A percentile compares a stretch with the other conserved stretches of the same genome.
These are phyloP conservation scores for Hypsizygus marmoreus DNA, from an alignment of 768 basidiomycete genomes.

Conservation along the genomic window DNA sequence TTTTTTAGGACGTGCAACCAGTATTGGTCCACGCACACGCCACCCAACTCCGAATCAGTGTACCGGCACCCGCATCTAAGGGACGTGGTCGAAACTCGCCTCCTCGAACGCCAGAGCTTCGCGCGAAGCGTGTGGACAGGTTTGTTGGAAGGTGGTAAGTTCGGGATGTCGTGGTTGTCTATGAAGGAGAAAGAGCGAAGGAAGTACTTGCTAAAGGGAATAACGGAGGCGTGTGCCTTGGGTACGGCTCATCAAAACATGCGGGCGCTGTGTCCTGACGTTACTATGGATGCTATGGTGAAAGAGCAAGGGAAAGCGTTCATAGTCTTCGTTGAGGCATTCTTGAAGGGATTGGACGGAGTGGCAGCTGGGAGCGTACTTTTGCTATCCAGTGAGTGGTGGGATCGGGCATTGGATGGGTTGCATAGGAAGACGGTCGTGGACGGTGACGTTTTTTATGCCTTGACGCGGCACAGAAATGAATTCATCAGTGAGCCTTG, in stretches of 20 bases:
- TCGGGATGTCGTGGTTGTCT: conserved; percentile 18
- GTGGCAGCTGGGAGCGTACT: conserved; percentile 7
- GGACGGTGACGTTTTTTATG: conserved; percentile 3
- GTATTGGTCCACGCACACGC: too few relatives aligned
- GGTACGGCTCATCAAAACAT: conserved; percentile 6
- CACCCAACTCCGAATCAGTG: neutral
- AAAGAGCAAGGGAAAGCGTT: conserved; percentile 5
- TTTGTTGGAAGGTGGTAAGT: conserved; percentile 3
- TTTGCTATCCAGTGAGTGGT: conserved; percentile 18
- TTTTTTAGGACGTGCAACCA: neutral
- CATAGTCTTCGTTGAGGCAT: conserved; percentile 1
- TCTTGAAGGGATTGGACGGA: conserved; percentile 1
- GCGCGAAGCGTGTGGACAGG: conserved; percentile 3
- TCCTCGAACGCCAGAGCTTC: neutral
- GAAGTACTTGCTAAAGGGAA: conserved; percentile 15
- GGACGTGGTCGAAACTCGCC: neutral
- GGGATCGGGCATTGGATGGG: conserved; percentile 13
- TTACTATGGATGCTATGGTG: conserved; percentile 13
- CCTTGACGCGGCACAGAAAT: conserved; percentile 15
- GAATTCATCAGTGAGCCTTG: conserved; percentile 20
- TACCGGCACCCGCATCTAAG: too few relatives aligned
- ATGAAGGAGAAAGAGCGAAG: conserved; percentile 13
- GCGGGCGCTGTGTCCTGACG: conserved; percentile 20
- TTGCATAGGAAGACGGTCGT: neutral
- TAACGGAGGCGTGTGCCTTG: conserved; percentile 10